Base-by-base conservation (phyloP, 768 basidiomycete species). In the Lyophyllum atratum region DNA sequence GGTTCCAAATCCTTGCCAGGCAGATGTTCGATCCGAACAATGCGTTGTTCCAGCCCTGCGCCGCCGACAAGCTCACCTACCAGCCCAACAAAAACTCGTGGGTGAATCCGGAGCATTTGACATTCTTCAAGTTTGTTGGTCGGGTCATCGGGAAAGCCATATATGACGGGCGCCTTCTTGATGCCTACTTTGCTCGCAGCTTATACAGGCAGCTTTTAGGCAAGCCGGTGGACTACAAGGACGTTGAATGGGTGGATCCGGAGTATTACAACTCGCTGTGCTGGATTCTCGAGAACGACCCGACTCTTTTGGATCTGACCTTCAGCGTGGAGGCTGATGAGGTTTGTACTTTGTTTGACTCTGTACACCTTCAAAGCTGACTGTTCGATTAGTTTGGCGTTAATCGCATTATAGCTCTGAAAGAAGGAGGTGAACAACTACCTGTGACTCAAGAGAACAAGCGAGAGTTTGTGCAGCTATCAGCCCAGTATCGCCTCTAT, bases 1-100 rank as follows among this genome's bases (percentile, higher is more conserved):
- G 95, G 95, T 98, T 95, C 87, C 92, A 95, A 66, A 96, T 97
- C 50, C 85, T 99, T 17, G 95, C 97, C 1, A 84, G 95, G 49
- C 95, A 97, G 71, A 99, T 99, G 90, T 99, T 99, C 74, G 94
- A 99, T 70, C 96, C 97, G 24, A 93, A 96, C 74, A 97, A 97
- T 64, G 96, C 95, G 4, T 82, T 98, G 25, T 99, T 99, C 85
- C 94, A 98, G 69, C 96, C 97, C 17, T 97, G 94, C 69, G 95
- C 94, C 0, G 95, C 94, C 4, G 97, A 97, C 72, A 85, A 87
- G 64, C 82, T 92, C 51, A 97, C 96, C 1, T 99, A 98, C 67
- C 97, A 98, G 72, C 95, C 96, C 1, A 93, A 94, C 77, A 90
- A 93, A 69, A 89, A 93, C 57, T 93, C 92, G 2, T 88, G 86